These are phyloP conservation scores for Xanthoconium separans DNA, from an alignment of 1,284 basidiomycete species.

Conservation along the genomic window DNA sequence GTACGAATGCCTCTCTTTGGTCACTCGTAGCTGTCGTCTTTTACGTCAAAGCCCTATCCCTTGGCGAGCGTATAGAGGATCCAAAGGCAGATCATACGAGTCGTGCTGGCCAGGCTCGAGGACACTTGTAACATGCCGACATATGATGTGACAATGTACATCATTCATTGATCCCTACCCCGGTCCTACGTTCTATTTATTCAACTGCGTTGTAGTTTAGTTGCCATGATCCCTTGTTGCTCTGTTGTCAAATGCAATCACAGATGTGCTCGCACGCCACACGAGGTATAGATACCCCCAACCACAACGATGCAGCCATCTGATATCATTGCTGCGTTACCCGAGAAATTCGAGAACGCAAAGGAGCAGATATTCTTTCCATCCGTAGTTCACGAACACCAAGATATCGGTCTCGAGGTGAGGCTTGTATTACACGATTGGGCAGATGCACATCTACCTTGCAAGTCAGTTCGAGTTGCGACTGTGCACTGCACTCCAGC, in stretches of 20 bases:
- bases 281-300: too few species aligned
- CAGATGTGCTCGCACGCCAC: too few species aligned
- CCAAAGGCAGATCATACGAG: constrained; percentile 65
- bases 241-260: constrained; percentile 2
- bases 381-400: constrained; percentile 60
- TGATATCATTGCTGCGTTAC: constrained; percentile 62
- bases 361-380: constrained; percentile 79
- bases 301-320: constrained; percentile 27
- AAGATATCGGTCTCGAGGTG: constrained; percentile 65
- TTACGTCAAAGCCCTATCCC: constrained; percentile 60
- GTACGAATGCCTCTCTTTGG: constrained; percentile 74
- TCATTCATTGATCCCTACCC: constrained; percentile 5
- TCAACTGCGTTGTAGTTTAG: constrained; percentile 4
- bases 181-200: neutral
- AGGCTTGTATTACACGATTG: constrained; percentile 13
- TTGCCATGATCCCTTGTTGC: neutral
- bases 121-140: neutral
- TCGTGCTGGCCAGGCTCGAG: constrained; percentile 54
- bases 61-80: constrained; percentile 66
- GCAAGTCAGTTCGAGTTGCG: constrained; percentile 72
- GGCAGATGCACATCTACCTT: neutral
- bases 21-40: constrained; percentile 65
- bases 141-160: neutral
- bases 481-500: constrained; percentile 76
- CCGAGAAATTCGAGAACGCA: constrained; percentile 60